A percentile compares a stretch with the other conserved stretches of the same genome.
These are phyloP conservation scores for Eucalyptus victrix DNA, from an alignment of 345 rosid genomes.

Conservation along the genomic window DNA sequence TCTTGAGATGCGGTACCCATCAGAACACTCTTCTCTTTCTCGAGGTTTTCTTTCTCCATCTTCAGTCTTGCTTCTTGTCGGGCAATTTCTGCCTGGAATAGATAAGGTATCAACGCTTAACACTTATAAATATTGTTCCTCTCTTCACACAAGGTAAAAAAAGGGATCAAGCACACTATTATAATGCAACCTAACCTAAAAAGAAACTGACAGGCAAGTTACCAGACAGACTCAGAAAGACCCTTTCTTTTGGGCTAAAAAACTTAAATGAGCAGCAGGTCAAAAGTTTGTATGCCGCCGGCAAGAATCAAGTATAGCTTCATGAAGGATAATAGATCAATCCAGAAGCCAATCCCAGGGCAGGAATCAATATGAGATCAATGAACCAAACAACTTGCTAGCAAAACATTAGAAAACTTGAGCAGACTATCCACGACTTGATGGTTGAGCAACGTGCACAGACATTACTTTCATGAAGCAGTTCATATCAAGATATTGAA, in stretches of 20 bases:
- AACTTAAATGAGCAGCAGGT: not conserved
- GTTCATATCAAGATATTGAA: not conserved
- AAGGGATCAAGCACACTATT: not conserved
- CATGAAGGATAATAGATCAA: not conserved
- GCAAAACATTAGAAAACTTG: not conserved
- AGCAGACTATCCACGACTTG: not conserved
- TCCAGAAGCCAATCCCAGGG: not conserved
- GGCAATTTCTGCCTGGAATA: conserved; percentile 70
- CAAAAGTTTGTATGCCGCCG: not conserved
- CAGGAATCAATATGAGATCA: not conserved
- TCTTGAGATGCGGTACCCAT: conserved; percentile 99
- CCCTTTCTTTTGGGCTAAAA: not conserved
- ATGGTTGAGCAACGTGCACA: not conserved
- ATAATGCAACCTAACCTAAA: not conserved
- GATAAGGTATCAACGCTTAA: not conserved
- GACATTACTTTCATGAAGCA: not conserved
- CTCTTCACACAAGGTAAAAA: not conserved
- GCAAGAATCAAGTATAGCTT: not conserved
- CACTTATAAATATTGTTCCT: not conserved
- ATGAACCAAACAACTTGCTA: not conserved
- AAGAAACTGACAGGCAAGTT: not conserved
- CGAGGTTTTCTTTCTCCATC: conserved; percentile 92
- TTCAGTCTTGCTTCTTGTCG: conserved; percentile 92
- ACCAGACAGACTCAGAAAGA: not conserved
- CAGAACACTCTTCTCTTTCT: conserved; percentile 93